Conservation (phyloP, 1,139 yeast genomes). For the Geotrichum fermentans region DNA sequence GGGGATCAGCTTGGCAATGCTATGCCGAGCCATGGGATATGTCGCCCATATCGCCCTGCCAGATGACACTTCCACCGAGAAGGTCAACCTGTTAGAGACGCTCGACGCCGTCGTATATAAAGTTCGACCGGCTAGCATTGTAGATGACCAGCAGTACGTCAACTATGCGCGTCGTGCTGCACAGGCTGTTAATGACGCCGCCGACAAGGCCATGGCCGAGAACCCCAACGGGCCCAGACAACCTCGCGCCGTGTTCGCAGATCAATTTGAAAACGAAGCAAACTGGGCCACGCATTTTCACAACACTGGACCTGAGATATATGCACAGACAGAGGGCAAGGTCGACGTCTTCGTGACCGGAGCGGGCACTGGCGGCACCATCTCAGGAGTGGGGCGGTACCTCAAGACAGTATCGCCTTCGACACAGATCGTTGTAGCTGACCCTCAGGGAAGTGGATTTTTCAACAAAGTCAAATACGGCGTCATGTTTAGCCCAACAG, state of each 20-base stretch:
- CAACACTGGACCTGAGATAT: slow-evolving; percentile 90
- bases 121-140: slow-evolving; percentile 92
- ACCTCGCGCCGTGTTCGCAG: slow-evolving; percentile 71
- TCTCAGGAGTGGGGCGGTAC: slow-evolving; percentile 76
- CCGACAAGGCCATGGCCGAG: slow-evolving; percentile 21
- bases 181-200: slow-evolving; percentile 45
- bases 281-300: slow-evolving; percentile 82
- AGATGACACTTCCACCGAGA: slow-evolving; percentile 86
- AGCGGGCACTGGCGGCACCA: slow-evolving; percentile 72
- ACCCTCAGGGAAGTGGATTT: slow-evolving; percentile 94
- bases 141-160: slow-evolving; percentile 88
- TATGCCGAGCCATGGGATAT: slow-evolving; percentile 84
- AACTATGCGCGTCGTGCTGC: slow-evolving; percentile 76
- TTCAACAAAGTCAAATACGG: slow-evolving; percentile 80
- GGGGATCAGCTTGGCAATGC: slow-evolving; percentile 86
- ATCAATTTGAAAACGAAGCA: slow-evolving; percentile 88
- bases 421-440: slow-evolving; percentile 56
- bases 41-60: slow-evolving; percentile 91
- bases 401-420: slow-evolving; percentile 45
- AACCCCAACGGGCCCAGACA: slow-evolving; percentile 9
- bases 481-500: slow-evolving; percentile 87
- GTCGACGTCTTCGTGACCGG: slow-evolving; percentile 81
- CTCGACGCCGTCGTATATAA: slow-evolving; percentile 84
- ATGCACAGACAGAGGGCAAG: slow-evolving; percentile 54
- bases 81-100: slow-evolving; percentile 60